Base-by-base conservation (phyloP, 192 early-diverging fungal species). In the Rhizophagus clarus region DNA sequence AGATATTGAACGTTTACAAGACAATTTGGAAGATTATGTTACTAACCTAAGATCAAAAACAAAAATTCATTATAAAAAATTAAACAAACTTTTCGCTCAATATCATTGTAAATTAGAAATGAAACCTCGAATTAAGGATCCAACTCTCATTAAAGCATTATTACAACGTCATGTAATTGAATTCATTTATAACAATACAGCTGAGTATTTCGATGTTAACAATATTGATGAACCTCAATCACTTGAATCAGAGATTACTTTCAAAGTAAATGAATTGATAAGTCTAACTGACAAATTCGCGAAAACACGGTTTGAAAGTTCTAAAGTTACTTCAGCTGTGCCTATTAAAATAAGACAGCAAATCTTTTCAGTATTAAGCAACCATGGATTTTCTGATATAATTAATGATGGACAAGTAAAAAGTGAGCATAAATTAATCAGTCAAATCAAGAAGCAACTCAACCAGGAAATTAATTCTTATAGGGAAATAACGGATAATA, bases 331-430 rank as follows among this genome's bases (percentile, higher is more conserved):
- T 20, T 7, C 17, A 2, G 32, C 45, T 24, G n/a, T 40, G 22
- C 51, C 74, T 11, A 60, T 75, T 20, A 75, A 75, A 28, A 15
- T 75, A 45, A 40, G 74, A 20, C 74, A 75, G 61, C 74, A 75
- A 49, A 45, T 75, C 22, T 75, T 26, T 32, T 6, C 51, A 12
- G 9, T 14, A 15, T 40, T 75, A 29, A 40, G 74, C 17, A 51
- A 40, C 5, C 56, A 24, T 8, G 74, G 26, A 24, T 75, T 75
- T 60, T 28, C 26, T 20, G 28, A 60, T 61, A 26, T 49, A 20
- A 61, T 22, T 34, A 3, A 60, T 61, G 42, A 45, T 12, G 12
- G 12, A 45, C 42, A 45, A 45, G 11, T 12, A 12, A 45, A 45
- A 4, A 45, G 11, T 1, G 51, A 56, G 5, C 51, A 56, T 56